phyloP scores from a whole-genome alignment of 1,284 basidiomycete genomes.

The Irpex rosettiformis region DNA sequence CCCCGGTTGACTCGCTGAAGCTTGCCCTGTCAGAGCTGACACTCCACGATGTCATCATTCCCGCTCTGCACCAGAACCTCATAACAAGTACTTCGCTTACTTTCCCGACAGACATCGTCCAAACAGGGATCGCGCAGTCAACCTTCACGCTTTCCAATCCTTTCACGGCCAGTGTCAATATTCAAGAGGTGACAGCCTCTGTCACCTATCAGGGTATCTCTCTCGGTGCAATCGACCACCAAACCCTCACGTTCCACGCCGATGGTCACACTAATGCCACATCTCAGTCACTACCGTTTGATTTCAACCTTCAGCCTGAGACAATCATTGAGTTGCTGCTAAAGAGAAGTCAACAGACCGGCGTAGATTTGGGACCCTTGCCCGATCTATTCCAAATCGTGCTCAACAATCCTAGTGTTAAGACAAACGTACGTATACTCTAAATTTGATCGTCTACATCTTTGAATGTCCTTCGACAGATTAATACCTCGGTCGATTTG shows the following conservation, averaged over 20 bases:
- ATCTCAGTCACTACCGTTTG: conserved; percentile 57
- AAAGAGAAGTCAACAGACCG: conserved; percentile 49
- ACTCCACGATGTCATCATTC: conserved; percentile 62
- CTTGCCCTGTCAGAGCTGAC: conserved; percentile 61
- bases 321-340: conserved; percentile 60
- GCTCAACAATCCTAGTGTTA: conserved; percentile 45
- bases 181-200: conserved; percentile 54
- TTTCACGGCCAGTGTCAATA: conserved; percentile 74
- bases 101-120: conserved; percentile 57
- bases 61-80: conserved; percentile 63
- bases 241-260: conserved; percentile 56
- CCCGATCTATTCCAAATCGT: conserved; percentile 56
- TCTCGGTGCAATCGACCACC: conserved; percentile 56
- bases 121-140: conserved; percentile 53
- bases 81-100: conserved; percentile 52
- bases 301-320: conserved; percentile 63
- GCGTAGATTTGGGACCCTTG: conserved; percentile 65
- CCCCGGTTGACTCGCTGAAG: conserved; percentile 63
- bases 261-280: conserved; percentile 59
- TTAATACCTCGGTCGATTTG: conserved; percentile 56
- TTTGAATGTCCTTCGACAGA: conserved; percentile 28
- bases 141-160: conserved; percentile 65
- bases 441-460: background rate
- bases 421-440: conserved; percentile 40
- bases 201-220: conserved; percentile 53